phyloP scores from a whole-genome alignment of 2,329 filamentous ascomycete genomes.

The Periconia digitata region DNA sequence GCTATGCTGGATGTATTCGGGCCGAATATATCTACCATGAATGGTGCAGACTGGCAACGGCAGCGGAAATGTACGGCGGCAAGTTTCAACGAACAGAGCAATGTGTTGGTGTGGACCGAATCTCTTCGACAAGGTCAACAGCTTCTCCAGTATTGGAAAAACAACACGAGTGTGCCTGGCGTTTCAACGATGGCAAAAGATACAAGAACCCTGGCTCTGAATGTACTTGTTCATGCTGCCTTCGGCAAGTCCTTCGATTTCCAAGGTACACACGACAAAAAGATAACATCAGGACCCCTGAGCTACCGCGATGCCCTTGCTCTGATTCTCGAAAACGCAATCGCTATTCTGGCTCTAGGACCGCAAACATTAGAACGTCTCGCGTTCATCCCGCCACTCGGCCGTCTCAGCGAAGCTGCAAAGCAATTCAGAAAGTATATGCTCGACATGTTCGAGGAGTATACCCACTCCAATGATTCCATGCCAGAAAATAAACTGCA shows the following conservation, averaged over 20 bases:
- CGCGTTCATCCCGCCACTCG: conserved; percentile 17
- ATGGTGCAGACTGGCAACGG: conserved; percentile 27
- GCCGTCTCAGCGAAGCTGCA: conserved; percentile 17
- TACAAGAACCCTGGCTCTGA: conserved; percentile 20
- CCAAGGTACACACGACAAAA: conserved; percentile 1
- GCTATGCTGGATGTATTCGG: conserved; percentile 24
- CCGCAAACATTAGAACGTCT: conserved; percentile 4
- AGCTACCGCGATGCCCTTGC: conserved; percentile 17
- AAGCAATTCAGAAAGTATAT: conserved; percentile 9
- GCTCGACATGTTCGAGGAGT: conserved; percentile 8
- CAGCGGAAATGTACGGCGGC: conserved; percentile 25
- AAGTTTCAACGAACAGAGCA: conserved; percentile 29
- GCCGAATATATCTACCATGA: conserved; percentile 22
- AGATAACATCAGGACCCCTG: conserved; percentile 3
- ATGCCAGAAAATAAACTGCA: conserved; percentile 3
- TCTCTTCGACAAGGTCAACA: conserved; percentile 13
- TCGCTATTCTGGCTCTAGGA: conserved; percentile 10
- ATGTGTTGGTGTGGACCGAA: conserved; percentile 27
- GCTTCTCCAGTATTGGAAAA: conserved; percentile 21
- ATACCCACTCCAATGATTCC: background rate
- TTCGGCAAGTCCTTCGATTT: conserved; percentile 21
- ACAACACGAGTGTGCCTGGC: background rate
- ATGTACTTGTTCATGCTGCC: conserved; percentile 33
- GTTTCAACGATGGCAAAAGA: conserved; percentile 19
- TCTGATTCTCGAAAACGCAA: conserved; percentile 25